phyloP scores from a whole-genome alignment of 2,329 filamentous ascomycete species.

The Paraphaeosphaeria sporulosa region DNA sequence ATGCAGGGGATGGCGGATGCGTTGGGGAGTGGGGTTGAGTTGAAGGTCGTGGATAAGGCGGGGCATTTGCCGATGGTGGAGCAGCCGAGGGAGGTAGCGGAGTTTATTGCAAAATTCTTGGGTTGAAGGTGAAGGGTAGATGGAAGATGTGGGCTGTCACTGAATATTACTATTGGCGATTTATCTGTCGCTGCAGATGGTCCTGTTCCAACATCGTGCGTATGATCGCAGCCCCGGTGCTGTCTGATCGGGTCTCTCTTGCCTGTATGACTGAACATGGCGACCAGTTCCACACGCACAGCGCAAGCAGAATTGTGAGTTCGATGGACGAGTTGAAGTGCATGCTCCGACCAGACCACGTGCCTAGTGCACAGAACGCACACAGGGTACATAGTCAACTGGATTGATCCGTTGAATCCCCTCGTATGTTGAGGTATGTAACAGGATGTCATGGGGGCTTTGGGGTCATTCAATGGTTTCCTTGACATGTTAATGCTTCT shows the following conservation, averaged over 20 bases:
- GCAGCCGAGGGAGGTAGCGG: slow-evolving; percentile 71
- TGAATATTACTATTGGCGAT: neutral
- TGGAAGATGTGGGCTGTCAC: neutral
- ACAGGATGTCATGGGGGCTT: too few species aligned
- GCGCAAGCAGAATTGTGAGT: neutral
- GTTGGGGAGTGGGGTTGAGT: slow-evolving; percentile 57
- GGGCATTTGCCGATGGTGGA: slow-evolving; percentile 90
- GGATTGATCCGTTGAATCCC: too few species aligned
- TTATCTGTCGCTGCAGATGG: neutral
- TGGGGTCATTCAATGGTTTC: too few species aligned
- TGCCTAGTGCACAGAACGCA: too few species aligned
- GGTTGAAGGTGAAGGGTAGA: slow-evolving; percentile 1
- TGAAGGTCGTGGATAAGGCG: slow-evolving; percentile 72
- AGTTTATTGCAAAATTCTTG: slow-evolving; percentile 65
- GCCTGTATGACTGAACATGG: neutral
- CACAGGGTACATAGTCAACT: too few species aligned
- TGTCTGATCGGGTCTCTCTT: neutral
- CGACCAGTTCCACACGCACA: neutral
- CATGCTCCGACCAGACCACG: too few species aligned
- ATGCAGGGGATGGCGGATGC: slow-evolving; percentile 76
- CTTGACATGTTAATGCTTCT: too few species aligned
- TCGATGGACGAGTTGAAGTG: neutral
- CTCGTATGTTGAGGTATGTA: too few species aligned
- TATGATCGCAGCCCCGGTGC: neutral
- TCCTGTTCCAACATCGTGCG: neutral